Percentiles rank a stretch among this genome's conserved stretches.
Conservation (phyloP, 2,329 filamentous ascomycete genomes). For the Phialophora tarda region DNA sequence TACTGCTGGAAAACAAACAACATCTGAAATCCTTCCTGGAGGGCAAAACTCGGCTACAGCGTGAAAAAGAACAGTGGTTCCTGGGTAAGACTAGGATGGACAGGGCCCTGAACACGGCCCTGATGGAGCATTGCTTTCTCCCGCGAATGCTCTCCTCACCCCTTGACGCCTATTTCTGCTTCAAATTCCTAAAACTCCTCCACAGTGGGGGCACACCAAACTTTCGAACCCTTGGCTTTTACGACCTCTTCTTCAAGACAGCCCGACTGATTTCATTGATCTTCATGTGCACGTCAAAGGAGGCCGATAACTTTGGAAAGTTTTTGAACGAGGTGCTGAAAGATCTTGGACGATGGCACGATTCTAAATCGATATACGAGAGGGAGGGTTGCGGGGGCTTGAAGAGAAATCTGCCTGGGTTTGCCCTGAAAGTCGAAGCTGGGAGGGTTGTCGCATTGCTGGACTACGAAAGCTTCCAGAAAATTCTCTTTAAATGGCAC, state of each 20-base stretch:
- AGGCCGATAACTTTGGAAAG: slow-evolving; percentile 89
- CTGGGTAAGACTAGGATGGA: slow-evolving; percentile 66
- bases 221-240: slow-evolving; percentile 83
- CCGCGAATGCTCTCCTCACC: slow-evolving; percentile 84
- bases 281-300: slow-evolving; percentile 85
- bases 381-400: slow-evolving; percentile 73
- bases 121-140: slow-evolving; percentile 91
- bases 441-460: slow-evolving; percentile 74
- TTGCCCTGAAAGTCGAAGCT: slow-evolving; percentile 75
- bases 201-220: slow-evolving; percentile 83
- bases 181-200: slow-evolving; percentile 83
- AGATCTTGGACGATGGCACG: slow-evolving; percentile 84
- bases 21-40: slow-evolving; percentile 71
- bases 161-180: slow-evolving; percentile 86
- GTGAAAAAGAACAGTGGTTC: slow-evolving; percentile 82
- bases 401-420: slow-evolving; percentile 73
- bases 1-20: slow-evolving; percentile 74
- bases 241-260: slow-evolving; percentile 82
- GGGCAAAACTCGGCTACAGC: slow-evolving; percentile 71
- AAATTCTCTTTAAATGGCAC: slow-evolving; percentile 89
- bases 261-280: slow-evolving; percentile 82
- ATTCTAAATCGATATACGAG: slow-evolving; percentile 75
- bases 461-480: slow-evolving; percentile 84
- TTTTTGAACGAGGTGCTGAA: slow-evolving; percentile 83
- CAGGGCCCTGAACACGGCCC: slow-evolving; percentile 71